These are phyloP conservation scores for Claviceps sorghi DNA, from an alignment of 2,329 filamentous ascomycete species.

Conservation along the genomic window DNA sequence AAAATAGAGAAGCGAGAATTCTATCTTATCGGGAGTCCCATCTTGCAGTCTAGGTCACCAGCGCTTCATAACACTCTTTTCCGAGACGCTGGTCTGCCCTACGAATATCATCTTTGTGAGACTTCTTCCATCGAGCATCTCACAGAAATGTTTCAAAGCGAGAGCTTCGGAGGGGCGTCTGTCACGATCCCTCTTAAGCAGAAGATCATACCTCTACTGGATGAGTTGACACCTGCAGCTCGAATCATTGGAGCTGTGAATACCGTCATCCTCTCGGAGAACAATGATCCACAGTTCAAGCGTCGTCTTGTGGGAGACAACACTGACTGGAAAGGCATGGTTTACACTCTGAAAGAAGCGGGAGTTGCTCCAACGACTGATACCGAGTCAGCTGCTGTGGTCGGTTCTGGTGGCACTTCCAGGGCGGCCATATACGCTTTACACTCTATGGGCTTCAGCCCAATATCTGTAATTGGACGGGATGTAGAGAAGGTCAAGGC, in stretches of 20 bases:
- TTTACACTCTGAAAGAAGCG: constrained; percentile 56
- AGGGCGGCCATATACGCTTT: constrained; percentile 84
- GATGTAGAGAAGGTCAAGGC: constrained; percentile 51
- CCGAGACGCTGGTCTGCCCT: constrained; percentile 59
- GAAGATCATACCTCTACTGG: constrained; percentile 68
- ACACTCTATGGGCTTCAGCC: constrained; percentile 65
- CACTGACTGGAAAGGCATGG: constrained; percentile 93
- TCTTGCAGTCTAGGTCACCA: constrained; percentile 70
- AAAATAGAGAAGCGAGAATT: constrained; percentile 64
- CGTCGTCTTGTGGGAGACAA: constrained; percentile 66
- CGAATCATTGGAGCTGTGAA: constrained; percentile 83
- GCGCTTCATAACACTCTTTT: constrained; percentile 84
- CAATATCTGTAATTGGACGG: constrained; percentile 77
- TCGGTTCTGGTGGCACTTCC: constrained; percentile 84
- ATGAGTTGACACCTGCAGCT: constrained; percentile 67
- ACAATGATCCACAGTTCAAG: constrained; percentile 21
- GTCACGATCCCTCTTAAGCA: constrained; percentile 93
- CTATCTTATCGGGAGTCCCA: constrained; percentile 76
- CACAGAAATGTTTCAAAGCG: constrained; percentile 47
- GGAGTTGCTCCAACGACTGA: constrained; percentile 35
- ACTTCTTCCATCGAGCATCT: constrained; percentile 52
- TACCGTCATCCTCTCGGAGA: constrained; percentile 57
- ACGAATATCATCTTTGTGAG: constrained; percentile 65
- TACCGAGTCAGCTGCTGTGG: constrained; percentile 51
- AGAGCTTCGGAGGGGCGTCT: constrained; percentile 80